Evolutionary conservation across 2,329 filamentous ascomycete genomes (phyloP), one percentile per base, ranked within the genome.

Genomic region (Ceratocystis smalleyi): DNA sequence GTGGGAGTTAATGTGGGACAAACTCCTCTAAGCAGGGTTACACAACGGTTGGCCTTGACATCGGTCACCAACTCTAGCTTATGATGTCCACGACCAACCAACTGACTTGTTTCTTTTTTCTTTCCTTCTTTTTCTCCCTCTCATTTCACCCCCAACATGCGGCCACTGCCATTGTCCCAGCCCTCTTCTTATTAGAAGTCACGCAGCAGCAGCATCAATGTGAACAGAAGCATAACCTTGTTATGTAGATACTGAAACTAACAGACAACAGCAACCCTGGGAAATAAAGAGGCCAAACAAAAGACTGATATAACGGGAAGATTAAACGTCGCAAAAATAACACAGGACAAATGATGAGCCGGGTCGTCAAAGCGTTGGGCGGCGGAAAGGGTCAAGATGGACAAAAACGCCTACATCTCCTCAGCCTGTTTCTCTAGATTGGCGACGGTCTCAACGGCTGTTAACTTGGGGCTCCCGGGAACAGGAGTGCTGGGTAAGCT

Each of bases 371-470:
- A 12, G 35, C 4, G 1, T 10, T 12, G 35, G 35, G 35, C 8
- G 35, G 35, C 12, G 35, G 35, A 3, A 27, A 27, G n/a, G 19
- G 8, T 35, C 24, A 35, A 45, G 15, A 43, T 4, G 40, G 22
- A 8, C 15, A 8, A 45, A 61, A 43, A 43, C 1, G 3, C 62
- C 66, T 66, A 69, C 65, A 70, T 69, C 35, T 62, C 62, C 57
- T 67, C 66, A 5, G 67, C 69, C 67, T 69, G 67, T 19, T 68
- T 67, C 59, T 71, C 68, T 67, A 70, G 59, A 19, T 67, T 64
- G 19, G 65, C 68, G 19, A 63, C 60, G 30, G 54, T 32, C n/a
- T 43, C 60, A n/a, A 51, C 54, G 27, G 59, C 68, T 57, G 43
- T 49, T 30, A 10, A 24, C n/a, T 47, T 49, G 7, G 65, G 57